Base-by-base conservation (phyloP, 331 rosid species). In the Telfairia occidentalis region DNA sequence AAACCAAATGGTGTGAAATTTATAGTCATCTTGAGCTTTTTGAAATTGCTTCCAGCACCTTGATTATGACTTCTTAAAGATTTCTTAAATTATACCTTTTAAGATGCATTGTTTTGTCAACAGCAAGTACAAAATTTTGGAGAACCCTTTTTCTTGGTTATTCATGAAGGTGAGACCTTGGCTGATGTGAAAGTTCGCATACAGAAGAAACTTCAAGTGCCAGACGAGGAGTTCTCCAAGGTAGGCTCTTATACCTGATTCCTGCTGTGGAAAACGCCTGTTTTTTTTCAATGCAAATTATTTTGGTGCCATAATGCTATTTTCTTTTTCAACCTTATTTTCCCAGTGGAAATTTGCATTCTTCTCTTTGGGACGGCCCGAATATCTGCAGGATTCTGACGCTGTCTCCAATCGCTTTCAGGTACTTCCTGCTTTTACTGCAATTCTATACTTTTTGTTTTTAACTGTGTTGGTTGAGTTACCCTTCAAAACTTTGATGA, bases 41-140 rank as follows among this genome's bases (percentile, higher is more conserved):
- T 9, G 15, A 32, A 54, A 29, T 50, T 52, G 16, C 74, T 64
- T 42, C 23, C 7, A 15, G 61, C 42, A 28, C 46, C 30, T 63
- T 63, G 26, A 28, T 70, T 46, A 21, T 7, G 6, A 6, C 52
- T 48, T 29, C 30, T 4, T 30, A 26, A 49, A 58, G 73, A 26
- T 34, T 46, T 78, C 35, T 7, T 19, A 8, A 34, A 26, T 26
- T n/a, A 13, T 53, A 61, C 43, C 78, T 70, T 46, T 57, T 57
- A 53, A 40, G 57, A 19, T 19, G 24, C 71, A 6, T 72, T 75
- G 63, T 80, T 4, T 75, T 60, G 73, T 19, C 12, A 76, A 77
- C 92, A 91, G 97, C 98, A 89, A 82, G 85, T 93, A 65, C 97
- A 93, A 80, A 91, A 93, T 74, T 91, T 93, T 8, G 98, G 98